Evolutionary conservation across 75 land plant species (phyloP), one percentile per base, ranked within the genome.

Genomic region (Sequoiadendron giganteum): DNA sequence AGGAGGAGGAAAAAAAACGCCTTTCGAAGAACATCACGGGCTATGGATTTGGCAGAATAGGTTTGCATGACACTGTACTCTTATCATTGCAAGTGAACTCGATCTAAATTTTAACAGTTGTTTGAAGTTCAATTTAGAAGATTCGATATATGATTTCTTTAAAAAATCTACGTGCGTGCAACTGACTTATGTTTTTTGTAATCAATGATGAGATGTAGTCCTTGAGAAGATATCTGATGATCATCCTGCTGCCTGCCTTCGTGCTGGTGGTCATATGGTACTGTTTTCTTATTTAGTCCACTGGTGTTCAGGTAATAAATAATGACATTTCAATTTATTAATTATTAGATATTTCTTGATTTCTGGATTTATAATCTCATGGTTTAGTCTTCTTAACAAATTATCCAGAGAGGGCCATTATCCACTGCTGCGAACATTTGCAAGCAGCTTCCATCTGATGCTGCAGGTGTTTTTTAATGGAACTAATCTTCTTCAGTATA

Each of bases 21-120:
- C 43, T 42, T 3, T 42, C 43, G 43, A 42, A 42, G 43, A 36
- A 36, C 38, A 0, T 36, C 38, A 36, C 38, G 0, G 38, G 38
- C 38, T 36, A 73, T 94, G 89, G 97, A 96, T 87, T 91, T 96
- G 19, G 97, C 96, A n/a, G 97, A 96, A 65, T 94, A 95, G 92
- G 97, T 96, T 34, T 49, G 85, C 3, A 25, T n/a, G 73, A 28
- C 28, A 68, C 21, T 40, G 21, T 79, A 42, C 79, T 15, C 43
- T 49, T 43, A n/a, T 86, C 28, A 5, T 68, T 86, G 85, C 28
- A 30, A 39, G 19, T 61, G 55, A 52, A 52, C 18, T 8, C 30
- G 3, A 68, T 68, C 28, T 68, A 68, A 7, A 68, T 28, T 55
- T 68, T 68, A 5, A n/a, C 7, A 8, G 28, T 68, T 36, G 39